phyloP scores from a whole-genome alignment of 2,329 filamentous ascomycete genomes.

The Herpotrichia juniperi region DNA sequence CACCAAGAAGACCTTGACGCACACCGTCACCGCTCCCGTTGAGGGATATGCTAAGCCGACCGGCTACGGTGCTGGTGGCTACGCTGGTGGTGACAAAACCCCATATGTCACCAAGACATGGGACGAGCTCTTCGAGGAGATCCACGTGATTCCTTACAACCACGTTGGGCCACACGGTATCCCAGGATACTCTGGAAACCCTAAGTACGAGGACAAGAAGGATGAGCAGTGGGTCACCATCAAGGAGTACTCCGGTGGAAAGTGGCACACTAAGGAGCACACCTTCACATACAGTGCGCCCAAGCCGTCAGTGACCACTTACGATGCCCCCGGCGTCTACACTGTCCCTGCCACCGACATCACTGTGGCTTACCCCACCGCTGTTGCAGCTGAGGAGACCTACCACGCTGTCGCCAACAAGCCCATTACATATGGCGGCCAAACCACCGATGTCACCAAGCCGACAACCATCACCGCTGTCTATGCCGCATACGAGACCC shows the following conservation, averaged over 20 bases:
- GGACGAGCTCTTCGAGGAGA: constrained; percentile 40
- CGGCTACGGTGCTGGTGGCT: constrained; percentile 15
- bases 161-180: constrained; percentile 36
- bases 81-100: constrained; percentile 13
- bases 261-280: constrained; percentile 32
- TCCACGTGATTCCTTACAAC: constrained; percentile 32
- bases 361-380: constrained; percentile 25
- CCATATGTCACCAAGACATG: constrained; percentile 19
- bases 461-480: constrained; percentile 30
- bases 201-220: constrained; percentile 23
- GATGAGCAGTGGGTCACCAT: constrained; percentile 30
- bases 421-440: constrained; percentile 34
- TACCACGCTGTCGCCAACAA: constrained; percentile 26
- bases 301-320: constrained; percentile 33
- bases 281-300: constrained; percentile 31
- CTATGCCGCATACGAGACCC: constrained; percentile 31
- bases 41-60: constrained; percentile 16
- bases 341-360: constrained; percentile 34
- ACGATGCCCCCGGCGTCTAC: constrained; percentile 34
- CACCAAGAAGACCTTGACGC: constrained; percentile 31
- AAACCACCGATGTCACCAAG: constrained; percentile 24
- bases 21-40: constrained; percentile 3
- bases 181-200: constrained; percentile 34
- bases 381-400: constrained; percentile 28
- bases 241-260: constrained; percentile 38